Conservation (phyloP, 2,329 filamentous ascomycete species). For the Sporothrix brunneoviolacea region DNA sequence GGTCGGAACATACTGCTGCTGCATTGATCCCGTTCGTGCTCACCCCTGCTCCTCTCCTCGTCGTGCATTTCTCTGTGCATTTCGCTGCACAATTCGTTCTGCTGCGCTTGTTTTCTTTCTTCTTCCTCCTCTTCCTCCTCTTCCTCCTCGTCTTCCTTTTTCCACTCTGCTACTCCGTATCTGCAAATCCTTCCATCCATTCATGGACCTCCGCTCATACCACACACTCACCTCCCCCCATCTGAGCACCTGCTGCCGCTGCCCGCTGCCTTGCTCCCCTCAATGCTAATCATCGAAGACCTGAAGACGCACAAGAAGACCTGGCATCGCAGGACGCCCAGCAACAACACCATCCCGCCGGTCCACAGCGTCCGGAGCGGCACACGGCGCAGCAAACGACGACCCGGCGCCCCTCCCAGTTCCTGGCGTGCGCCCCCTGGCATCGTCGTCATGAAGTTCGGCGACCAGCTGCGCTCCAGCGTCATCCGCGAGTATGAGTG, state of each 20-base stretch:
- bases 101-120: background rate
- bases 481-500: constrained; percentile 95
- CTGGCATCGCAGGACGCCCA: constrained; percentile 28
- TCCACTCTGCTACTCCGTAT: background rate
- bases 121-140: background rate
- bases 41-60: no score
- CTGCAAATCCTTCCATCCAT: no score
- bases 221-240: background rate
- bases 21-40: no score
- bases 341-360: constrained; percentile 1
- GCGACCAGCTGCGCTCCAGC: constrained; percentile 91
- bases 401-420: constrained; percentile 16
- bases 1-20: no score
- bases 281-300: constrained; percentile 49
- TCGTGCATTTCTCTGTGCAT: background rate
- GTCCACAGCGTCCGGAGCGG: constrained; percentile 7
- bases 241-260: background rate
- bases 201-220: no score
- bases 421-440: constrained; percentile 39
- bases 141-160: background rate
- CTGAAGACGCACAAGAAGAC: constrained; percentile 34
- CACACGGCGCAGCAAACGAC: background rate
- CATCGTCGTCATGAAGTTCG: constrained; percentile 71
- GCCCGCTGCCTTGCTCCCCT: constrained; percentile 3
- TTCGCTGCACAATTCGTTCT: background rate